A percentile compares a stretch with the other conserved stretches of the same genome.
Evolutionary conservation across 1,284 basidiomycete genomes (phyloP).

Genomic region (Cronartium ribicola): DNA sequence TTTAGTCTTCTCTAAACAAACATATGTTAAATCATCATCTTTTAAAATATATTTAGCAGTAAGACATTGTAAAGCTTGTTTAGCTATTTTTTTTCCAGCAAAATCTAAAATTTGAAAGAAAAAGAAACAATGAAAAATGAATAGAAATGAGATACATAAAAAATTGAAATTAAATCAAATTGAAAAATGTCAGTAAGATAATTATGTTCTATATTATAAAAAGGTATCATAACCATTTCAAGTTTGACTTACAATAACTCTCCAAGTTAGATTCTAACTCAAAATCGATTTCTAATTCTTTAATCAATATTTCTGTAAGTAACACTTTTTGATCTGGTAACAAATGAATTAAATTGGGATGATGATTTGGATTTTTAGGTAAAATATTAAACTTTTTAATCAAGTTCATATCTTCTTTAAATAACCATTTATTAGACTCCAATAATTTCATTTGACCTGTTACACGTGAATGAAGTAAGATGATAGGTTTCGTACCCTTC

Average conservation of each 20-base stretch:
- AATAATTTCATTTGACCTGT: conserved; percentile 30
- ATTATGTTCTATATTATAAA: neutral
- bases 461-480: conserved; percentile 29
- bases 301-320: conserved; percentile 25
- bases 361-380: neutral
- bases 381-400: conserved; percentile 12
- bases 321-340: neutral
- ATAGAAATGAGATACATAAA: no score
- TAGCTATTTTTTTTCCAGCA: conserved; percentile 43
- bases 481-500: conserved; percentile 13
- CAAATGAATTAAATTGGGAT: neutral
- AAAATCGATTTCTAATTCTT: conserved; percentile 35
- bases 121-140: neutral
- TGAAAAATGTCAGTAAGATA: neutral
- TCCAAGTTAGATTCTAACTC: conserved; percentile 27
- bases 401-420: conserved; percentile 15
- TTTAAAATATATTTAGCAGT: conserved; percentile 32
- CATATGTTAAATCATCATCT: conserved; percentile 9
- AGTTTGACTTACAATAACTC: conserved; percentile 26
- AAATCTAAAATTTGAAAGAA: conserved; percentile 18
- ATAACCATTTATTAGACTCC: conserved; percentile 12
- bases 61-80: conserved; percentile 37
- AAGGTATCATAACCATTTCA: neutral
- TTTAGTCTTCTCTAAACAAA: conserved; percentile 18
- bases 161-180: neutral